Base-by-base conservation (phyloP, 306 rosid genomes). In the Cicer pinnatifidum region DNA sequence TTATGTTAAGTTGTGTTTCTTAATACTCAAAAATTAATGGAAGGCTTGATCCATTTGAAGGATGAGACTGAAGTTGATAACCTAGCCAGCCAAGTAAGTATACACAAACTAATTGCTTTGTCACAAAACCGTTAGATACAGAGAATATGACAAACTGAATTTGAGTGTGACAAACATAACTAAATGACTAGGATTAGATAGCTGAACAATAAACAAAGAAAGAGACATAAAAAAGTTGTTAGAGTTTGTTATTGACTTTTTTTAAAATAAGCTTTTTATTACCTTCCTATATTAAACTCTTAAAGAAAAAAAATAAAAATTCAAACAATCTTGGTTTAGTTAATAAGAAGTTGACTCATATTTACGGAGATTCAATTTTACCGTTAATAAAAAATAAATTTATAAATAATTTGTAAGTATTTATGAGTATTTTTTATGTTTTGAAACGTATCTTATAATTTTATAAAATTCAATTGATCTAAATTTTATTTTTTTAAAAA, bases 191-290 rank as follows among this genome's bases (percentile, higher is more conserved):
- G 81, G 77, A 76, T 67, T 82, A 16, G 85, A 91, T 83, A 35
- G 96, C 86, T 80, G 83, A 93, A 84, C 91, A 40, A 89, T 78
- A 88, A 79, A 57, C 13, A 69, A 59, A 52, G 59, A 67, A 62
- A 19, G 45, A 74, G 48, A 53, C 13, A 44, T 43, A 28, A 52
- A 46, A 38, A 37, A 47, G 85, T 86, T 84, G 98, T 89, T 88
- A 39, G 82, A 81, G 94, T 91, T 93, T 88, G 98, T 88, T 89
- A 84, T 46, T 52, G 86, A 82, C 83, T 83, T 79, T 82, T 19
- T 28, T 28, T 28, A 0, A 28, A 28, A 4, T 17, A 28, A 80
- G 92, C 88, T 92, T 87, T 92, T 85, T 87, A 81, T 43, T 50
- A 83, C 81, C 82, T 82, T 81, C 80, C 6, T 6, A 33, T 41